Conservation (phyloP, 2,329 filamentous ascomycete genomes). For the Biscogniauxia sp. region DNA sequence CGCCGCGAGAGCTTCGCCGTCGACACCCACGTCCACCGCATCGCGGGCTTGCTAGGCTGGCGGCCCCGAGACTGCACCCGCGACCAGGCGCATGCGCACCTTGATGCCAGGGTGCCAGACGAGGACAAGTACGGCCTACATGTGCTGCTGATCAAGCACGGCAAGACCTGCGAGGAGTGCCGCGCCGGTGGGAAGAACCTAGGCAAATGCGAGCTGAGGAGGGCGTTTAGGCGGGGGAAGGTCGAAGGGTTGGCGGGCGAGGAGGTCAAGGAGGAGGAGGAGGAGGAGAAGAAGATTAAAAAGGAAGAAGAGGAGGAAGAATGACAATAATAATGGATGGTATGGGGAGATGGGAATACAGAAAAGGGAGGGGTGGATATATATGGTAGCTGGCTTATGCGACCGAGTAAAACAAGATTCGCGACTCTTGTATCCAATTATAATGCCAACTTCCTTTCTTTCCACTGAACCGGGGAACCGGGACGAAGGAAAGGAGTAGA, state of each 20-base stretch:
- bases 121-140: constrained; percentile 51
- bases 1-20: constrained; percentile 48
- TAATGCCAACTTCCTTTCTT: no score
- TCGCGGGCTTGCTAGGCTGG: constrained; percentile 50
- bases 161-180: constrained; percentile 45
- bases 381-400: no score
- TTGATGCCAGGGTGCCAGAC: constrained; percentile 47
- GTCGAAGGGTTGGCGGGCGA: constrained; percentile 18
- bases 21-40: constrained; percentile 51
- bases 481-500: no score
- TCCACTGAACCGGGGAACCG: no score
- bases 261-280: constrained; percentile 10
- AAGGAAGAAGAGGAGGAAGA: constrained; percentile 9
- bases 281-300: constrained; percentile 8
- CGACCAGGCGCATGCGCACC: constrained; percentile 48
- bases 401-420: no score
- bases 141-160: constrained; percentile 47
- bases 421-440: no score
- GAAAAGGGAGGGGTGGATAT: no score
- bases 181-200: constrained; percentile 40
- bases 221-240: constrained; percentile 34
- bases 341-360: neutral
- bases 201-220: constrained; percentile 41
- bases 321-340: constrained; percentile 2
- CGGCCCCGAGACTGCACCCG: constrained; percentile 39